phyloP scores from a whole-genome alignment of 2,329 filamentous ascomycete species.

The Dendryphion nanum region DNA sequence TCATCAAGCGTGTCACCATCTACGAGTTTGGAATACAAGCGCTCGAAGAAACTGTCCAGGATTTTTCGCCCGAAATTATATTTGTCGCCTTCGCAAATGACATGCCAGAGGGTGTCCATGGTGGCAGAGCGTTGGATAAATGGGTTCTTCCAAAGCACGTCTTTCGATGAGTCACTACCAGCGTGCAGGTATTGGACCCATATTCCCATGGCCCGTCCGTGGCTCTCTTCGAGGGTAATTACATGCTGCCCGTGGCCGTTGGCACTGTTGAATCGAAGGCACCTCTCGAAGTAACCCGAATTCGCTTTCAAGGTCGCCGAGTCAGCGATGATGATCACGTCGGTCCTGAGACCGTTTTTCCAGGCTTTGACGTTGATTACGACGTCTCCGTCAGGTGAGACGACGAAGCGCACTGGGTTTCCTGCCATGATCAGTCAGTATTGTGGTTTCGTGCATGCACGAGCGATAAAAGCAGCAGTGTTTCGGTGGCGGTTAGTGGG shows the following conservation, averaged over 20 bases:
- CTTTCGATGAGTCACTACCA: not conserved
- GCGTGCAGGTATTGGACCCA: conserved; percentile 8
- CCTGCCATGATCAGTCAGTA: no score
- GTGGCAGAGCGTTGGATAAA: not conserved
- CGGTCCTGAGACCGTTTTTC: no score
- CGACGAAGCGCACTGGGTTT: no score
- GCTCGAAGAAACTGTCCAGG: not conserved
- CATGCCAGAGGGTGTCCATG: conserved; percentile 4
- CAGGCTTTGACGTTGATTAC: no score
- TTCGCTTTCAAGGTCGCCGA: not conserved
- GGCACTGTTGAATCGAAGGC: conserved; percentile 2
- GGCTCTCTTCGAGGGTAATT: conserved; percentile 3
- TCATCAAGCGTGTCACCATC: not conserved
- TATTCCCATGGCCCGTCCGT: conserved; percentile 2
- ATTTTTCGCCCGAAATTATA: not conserved
- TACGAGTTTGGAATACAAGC: not conserved
- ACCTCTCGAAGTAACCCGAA: conserved; percentile 5
- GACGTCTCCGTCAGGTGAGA: no score
- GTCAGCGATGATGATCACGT: no score
- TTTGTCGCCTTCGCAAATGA: conserved; percentile 9
- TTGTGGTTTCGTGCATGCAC: no score
- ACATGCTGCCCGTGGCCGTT: not conserved
- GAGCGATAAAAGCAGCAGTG: no score
- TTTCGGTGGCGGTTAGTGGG: no score
- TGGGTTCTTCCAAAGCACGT: not conserved